Evolutionary conservation across 805 yeast genomes (phyloP).

Genomic region (Wickerhamomyces tratensis): DNA sequence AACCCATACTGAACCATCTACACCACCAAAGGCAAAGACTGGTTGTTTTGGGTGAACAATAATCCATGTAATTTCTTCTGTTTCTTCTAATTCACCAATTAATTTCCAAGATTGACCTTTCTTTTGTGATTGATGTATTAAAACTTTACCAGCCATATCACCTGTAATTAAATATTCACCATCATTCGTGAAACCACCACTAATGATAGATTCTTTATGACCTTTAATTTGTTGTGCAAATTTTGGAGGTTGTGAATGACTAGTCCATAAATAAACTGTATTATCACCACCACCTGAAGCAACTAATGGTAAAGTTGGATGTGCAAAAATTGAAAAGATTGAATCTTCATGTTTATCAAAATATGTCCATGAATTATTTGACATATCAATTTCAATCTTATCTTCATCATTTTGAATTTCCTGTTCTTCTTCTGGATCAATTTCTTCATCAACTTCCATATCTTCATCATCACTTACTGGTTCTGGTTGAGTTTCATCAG

Average conservation of each 20-base stretch:
- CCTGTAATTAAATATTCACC: constrained; percentile 81
- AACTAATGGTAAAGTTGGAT: constrained; percentile 78
- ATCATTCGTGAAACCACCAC: constrained; percentile 75
- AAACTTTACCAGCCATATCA: constrained; percentile 87
- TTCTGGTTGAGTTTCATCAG: constrained; percentile 16
- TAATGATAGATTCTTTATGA: constrained; percentile 80
- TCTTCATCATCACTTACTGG: constrained; percentile 22
- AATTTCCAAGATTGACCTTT: constrained; percentile 80
- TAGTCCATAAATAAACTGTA: constrained; percentile 84
- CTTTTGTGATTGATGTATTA: constrained; percentile 60
- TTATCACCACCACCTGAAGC: constrained; percentile 97
- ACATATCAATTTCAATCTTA: constrained; percentile 69
- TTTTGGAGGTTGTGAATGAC: constrained; percentile 77
- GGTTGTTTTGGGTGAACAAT: constrained; percentile 68
- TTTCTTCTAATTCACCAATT: constrained; percentile 68
- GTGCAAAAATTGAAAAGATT: constrained; percentile 69
- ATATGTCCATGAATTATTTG: constrained; percentile 82
- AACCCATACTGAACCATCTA: constrained; percentile 92
- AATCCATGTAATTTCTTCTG: constrained; percentile 85
- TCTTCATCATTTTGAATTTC: constrained; percentile 29
- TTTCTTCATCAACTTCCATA: constrained; percentile 28
- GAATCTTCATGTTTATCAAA: constrained; percentile 90
- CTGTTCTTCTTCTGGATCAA: constrained; percentile 9
- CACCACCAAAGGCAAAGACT: constrained; percentile 85
- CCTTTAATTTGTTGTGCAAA: constrained; percentile 69